Evolutionary conservation across 345 rosid genomes (phyloP), one percentile per base, ranked within the genome.

Genomic region (Cardamine occulta): DNA sequence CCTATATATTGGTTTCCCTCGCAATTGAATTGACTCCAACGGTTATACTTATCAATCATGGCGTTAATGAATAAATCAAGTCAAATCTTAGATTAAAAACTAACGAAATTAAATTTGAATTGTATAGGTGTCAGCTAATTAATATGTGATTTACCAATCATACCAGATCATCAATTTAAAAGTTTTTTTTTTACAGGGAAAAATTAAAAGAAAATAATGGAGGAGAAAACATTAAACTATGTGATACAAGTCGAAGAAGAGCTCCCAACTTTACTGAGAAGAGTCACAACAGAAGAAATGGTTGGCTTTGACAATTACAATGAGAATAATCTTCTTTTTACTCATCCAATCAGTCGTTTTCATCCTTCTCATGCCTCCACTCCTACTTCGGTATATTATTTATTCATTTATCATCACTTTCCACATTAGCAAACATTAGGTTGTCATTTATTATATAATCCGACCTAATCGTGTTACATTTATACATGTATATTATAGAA

Each of bases 221-320:
- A 72, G 86, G 87, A 80, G 48, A 84, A 42, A 47, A 19, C 45
- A n/a, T n/a, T n/a, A 23, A 39, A 55, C 12, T 28, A 23, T 59
- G 66, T 4, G 21, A 80, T 63, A 59, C 45, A 70, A 13, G 42
- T 48, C 19, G 85, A 74, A 70, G 78, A 67, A 28, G 76, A 68
- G 24, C 68, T 85, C 42, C 96, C 96, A 12, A 23, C 76, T 18
- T 85, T 85, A 40, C 74, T 88, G 63, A 73, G 82, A 53, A 61
- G 60, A 63, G 78, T 84, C 55, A 81, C 88, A 28, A 73, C 88
- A 4, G 85, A 84, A 62, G 86, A 83, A 49, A 74, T 86, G 72
- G 53, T 72, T 14, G 88, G 89, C 45, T 90, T 88, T 35, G 91
- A 87, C 61, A 75, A 59, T 58, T 6, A 70, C 60, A 70, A 57